phyloP scores from a whole-genome alignment of 345 rosid species.

The Chamaenerion angustifolium region DNA sequence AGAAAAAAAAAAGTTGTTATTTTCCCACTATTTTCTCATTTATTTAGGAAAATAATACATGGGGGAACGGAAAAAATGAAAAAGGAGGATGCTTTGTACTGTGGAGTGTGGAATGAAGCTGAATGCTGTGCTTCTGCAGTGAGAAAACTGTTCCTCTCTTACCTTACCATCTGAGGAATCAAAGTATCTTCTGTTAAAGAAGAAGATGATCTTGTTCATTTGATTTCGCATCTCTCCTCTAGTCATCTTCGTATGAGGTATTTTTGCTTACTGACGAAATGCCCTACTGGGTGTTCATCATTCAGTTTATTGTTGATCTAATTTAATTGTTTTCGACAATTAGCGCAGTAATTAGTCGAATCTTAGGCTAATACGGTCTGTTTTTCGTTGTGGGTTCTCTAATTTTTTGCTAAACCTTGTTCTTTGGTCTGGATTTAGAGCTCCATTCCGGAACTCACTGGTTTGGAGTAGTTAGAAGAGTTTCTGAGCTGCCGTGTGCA shows the following conservation, averaged over 20 bases:
- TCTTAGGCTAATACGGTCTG: background rate
- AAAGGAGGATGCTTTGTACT: background rate
- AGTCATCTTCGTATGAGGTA: background rate
- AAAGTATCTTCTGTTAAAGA: constrained; percentile 35
- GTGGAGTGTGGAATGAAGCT: constrained; percentile 5
- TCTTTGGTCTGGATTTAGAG: background rate
- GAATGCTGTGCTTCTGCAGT: constrained; percentile 4
- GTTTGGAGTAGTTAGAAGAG: too few relatives aligned
- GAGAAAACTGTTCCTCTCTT: constrained; percentile 9
- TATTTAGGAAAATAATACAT: too few relatives aligned
- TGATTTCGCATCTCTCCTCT: background rate
- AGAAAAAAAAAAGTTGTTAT: too few relatives aligned
- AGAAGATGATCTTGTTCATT: background rate
- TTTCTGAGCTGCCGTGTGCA: too few relatives aligned
- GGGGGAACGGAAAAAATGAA: too few relatives aligned
- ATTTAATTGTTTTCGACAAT: background rate
- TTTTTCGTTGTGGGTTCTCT: background rate
- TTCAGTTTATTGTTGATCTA: too few relatives aligned
- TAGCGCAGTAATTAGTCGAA: constrained; percentile 1
- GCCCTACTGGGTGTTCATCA: constrained; percentile 6
- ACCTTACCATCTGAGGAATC: constrained; percentile 40
- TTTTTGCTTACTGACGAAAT: background rate
- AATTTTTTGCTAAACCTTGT: background rate
- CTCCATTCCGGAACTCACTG: too few relatives aligned
- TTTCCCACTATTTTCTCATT: too few relatives aligned